Conservation (phyloP, 2,329 filamentous ascomycete genomes). For the Penicillium glabrum region DNA sequence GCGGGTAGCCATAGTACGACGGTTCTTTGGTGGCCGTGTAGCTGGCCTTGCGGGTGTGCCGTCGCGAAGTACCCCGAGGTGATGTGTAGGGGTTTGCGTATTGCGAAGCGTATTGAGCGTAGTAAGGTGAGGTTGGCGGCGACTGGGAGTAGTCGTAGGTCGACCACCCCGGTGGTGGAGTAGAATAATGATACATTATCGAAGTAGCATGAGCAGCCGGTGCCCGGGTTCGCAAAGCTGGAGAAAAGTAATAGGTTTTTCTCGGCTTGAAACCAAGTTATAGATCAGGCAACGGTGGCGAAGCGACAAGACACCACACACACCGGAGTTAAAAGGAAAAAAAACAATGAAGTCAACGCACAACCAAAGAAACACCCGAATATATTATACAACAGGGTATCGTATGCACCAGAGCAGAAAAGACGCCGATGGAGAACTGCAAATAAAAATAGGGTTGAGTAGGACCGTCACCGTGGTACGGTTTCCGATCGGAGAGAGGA, state of each 20-base stretch:
- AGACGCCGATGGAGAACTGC: conserved; percentile 31
- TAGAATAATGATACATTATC: conserved; percentile 50
- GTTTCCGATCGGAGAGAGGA: conserved; percentile 43
- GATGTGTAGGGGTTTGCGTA: conserved; percentile 51
- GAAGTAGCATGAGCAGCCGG: conserved; percentile 33
- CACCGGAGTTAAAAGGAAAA: conserved; percentile 10
- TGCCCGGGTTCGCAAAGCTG: conserved; percentile 5
- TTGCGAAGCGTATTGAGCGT: conserved; percentile 55
- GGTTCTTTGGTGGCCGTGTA: conserved; percentile 48
- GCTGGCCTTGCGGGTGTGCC: conserved; percentile 59
- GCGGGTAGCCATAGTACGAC: conserved; percentile 47
- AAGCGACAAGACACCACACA: not conserved
- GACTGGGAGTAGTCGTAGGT: conserved; percentile 50
- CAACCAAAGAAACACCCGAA: conserved; percentile 26
- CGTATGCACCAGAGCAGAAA: conserved; percentile 32
- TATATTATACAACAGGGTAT: conserved; percentile 51
- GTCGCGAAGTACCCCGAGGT: conserved; percentile 45
- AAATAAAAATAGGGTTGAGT: conserved; percentile 19
- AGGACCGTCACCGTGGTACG: conserved; percentile 46
- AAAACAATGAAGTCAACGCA: not conserved
- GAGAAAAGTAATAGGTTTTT: not conserved
- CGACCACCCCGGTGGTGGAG: conserved; percentile 50
- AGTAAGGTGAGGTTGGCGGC: conserved; percentile 53
- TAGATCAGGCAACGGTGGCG: conserved; percentile 5
- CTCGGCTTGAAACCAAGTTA: not conserved